phyloP scores from a whole-genome alignment of 768 basidiomycete genomes.

The Gymnopilus junonius region DNA sequence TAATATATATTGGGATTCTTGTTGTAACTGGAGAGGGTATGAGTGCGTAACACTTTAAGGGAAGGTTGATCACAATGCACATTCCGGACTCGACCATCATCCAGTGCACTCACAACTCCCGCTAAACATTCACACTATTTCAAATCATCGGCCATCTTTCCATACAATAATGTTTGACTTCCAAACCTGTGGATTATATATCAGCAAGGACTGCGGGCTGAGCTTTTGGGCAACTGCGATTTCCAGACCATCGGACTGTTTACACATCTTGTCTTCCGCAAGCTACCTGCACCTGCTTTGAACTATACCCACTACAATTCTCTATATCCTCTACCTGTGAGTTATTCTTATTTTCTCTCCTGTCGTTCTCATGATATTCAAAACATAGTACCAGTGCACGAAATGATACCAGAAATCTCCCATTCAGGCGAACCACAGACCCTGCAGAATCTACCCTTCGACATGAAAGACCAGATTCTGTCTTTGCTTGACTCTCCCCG shows the following conservation, averaged over 20 bases:
- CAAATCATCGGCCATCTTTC: no score
- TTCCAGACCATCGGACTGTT: neutral
- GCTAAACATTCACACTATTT: no score
- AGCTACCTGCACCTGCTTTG: neutral
- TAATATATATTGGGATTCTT: neutral
- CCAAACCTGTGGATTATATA: neutral
- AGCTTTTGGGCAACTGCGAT: neutral
- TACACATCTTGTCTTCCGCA: neutral
- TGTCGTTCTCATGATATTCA: no score
- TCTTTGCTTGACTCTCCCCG: conserved; percentile 9
- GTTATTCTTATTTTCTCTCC: neutral
- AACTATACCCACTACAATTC: neutral
- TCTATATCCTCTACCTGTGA: neutral
- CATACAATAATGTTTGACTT: neutral
- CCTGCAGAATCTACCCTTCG: conserved; percentile 18
- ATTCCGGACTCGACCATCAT: no score
- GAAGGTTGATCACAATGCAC: neutral
- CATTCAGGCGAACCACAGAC: neutral
- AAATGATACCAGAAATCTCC: no score
- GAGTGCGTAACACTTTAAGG: no score
- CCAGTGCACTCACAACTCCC: no score
- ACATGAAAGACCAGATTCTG: conserved; percentile 22
- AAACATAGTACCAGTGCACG: no score
- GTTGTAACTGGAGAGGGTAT: neutral
- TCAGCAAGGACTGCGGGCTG: neutral